These are phyloP conservation scores for Phytophthora pistaciae DNA, from an alignment of 352 stramenopile species.

Conservation along the genomic window DNA sequence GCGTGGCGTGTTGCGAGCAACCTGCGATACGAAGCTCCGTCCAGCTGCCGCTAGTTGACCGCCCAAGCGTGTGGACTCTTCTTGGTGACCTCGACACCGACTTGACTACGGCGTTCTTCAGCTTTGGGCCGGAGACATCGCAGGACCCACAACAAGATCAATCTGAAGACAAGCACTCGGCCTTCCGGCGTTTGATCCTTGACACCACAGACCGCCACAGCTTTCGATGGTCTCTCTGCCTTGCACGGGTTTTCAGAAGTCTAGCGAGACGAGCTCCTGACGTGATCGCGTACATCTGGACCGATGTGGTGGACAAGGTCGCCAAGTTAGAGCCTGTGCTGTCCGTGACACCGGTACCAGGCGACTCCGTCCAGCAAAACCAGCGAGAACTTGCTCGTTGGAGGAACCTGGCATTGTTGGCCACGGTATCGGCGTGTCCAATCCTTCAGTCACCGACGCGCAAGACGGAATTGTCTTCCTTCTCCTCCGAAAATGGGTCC, in stretches of 20 bases:
- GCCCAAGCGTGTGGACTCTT: constrained; percentile 33
- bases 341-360: constrained; percentile 19
- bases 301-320: constrained; percentile 67
- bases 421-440: constrained; percentile 55
- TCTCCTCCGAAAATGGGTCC: constrained; percentile 28
- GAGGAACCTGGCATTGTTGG: constrained; percentile 71
- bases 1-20: constrained; percentile 10
- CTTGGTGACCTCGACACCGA: constrained; percentile 40
- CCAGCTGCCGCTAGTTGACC: constrained; percentile 20
- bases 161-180: background rate
- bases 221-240: constrained; percentile 67
- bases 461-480: constrained; percentile 29
- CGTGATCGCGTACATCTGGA: constrained; percentile 75
- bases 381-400: constrained; percentile 59
- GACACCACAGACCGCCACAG: constrained; percentile 34
- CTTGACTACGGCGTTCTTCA: constrained; percentile 41
- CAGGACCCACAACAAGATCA: background rate
- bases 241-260: constrained; percentile 54
- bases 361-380: constrained; percentile 5
- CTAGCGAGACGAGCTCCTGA: constrained; percentile 54
- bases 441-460: constrained; percentile 38
- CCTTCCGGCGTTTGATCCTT: constrained; percentile 18
- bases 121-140: constrained; percentile 14
- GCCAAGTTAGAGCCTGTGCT: constrained; percentile 71
- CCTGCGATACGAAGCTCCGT: constrained; percentile 7